A percentile compares a stretch with the other conserved stretches of the same genome.
These are phyloP conservation scores for Volutella citrinella DNA, from an alignment of 2,329 filamentous ascomycete species.

Conservation along the genomic window DNA sequence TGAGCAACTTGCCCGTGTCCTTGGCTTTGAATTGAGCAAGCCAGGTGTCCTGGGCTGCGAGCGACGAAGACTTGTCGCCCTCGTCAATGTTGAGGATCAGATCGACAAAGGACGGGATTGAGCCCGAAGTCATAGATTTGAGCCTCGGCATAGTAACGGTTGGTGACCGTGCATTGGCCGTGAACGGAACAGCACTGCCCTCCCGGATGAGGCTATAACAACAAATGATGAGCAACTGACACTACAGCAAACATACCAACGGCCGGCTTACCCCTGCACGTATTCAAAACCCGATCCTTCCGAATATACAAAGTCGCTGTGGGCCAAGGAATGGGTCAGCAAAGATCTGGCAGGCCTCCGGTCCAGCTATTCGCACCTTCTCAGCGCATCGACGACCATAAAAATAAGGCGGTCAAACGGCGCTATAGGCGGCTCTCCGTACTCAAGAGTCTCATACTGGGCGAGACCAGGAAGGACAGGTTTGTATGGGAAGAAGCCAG, in stretches of 20 bases:
- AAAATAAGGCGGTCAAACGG: constrained; percentile 90
- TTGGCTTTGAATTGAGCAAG: constrained; percentile 84
- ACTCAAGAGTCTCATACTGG: constrained; percentile 55
- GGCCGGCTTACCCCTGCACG: constrained; percentile 73
- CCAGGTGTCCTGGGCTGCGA: constrained; percentile 92
- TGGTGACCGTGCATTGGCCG: constrained; percentile 90
- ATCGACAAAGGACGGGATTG: constrained; percentile 96
- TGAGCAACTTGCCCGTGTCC: constrained; percentile 70
- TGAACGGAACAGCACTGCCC: constrained; percentile 86
- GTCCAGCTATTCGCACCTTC: no score
- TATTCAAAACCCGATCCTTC: constrained; percentile 77
- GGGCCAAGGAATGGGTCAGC: constrained; percentile 4
- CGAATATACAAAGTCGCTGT: constrained; percentile 89
- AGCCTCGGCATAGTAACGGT: constrained; percentile 98
- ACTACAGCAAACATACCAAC: no score
- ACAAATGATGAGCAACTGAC: no score
- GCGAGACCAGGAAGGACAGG: constrained; percentile 86
- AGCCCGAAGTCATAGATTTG: constrained; percentile 96
- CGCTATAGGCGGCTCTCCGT: constrained; percentile 57
- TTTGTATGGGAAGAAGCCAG: constrained; percentile 97
- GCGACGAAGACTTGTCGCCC: constrained; percentile 83
- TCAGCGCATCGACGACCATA: constrained; percentile 95
- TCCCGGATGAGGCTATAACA: constrained; percentile 78
- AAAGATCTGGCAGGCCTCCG: no score
- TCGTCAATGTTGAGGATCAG: constrained; percentile 96